Percentiles rank a stretch among this genome's conserved stretches.
Evolutionary conservation across 352 stramenopile genomes (phyloP).

Genomic region (Globisporangium recalcitrans): DNA sequence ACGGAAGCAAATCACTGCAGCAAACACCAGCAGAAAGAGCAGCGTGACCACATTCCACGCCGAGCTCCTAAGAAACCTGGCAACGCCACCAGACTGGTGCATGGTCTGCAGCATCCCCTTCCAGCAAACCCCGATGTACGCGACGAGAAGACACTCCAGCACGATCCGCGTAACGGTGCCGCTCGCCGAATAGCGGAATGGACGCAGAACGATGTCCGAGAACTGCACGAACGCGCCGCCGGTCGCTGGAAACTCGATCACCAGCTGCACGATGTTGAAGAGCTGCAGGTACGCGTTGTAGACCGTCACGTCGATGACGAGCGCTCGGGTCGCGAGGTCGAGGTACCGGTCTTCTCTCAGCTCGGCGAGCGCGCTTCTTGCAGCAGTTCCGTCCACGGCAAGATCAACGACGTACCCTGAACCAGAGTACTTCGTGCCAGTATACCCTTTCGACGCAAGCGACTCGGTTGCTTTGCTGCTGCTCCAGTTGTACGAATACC

Average conservation of each 20-base stretch:
- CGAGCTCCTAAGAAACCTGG: slow-evolving; percentile 24
- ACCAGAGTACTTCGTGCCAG: slow-evolving; percentile 34
- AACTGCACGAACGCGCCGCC: slow-evolving; percentile 47
- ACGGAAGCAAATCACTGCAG: slow-evolving; percentile 40
- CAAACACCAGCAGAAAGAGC: slow-evolving; percentile 42
- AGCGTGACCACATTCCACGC: slow-evolving; percentile 38
- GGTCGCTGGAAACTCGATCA: slow-evolving; percentile 59
- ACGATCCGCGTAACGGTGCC: slow-evolving; percentile 29
- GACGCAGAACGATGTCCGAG: slow-evolving; percentile 35
- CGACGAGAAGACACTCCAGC: slow-evolving; percentile 47
- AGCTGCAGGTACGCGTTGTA: slow-evolving; percentile 66
- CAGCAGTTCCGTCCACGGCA: slow-evolving; percentile 27
- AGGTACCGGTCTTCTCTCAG: slow-evolving; percentile 45
- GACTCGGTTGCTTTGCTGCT: slow-evolving; percentile 19
- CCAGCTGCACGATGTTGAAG: slow-evolving; percentile 53
- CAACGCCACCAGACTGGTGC: slow-evolving; percentile 24
- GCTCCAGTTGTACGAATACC: slow-evolving; percentile 64
- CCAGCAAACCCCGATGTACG: slow-evolving; percentile 40
- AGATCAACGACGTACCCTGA: slow-evolving; percentile 64
- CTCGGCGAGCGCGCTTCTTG: slow-evolving; percentile 20
- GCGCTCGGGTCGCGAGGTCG: slow-evolving; percentile 51
- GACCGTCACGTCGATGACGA: slow-evolving; percentile 59
- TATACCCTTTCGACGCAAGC: slow-evolving; percentile 24
- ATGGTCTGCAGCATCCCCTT: slow-evolving; percentile 29
- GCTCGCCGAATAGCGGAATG: slow-evolving; percentile 49